A percentile compares a stretch with the other conserved stretches of the same genome.
These are phyloP conservation scores for Herpetospermum pedunculosum DNA, from an alignment of 306 rosid genomes.

Conservation along the genomic window DNA sequence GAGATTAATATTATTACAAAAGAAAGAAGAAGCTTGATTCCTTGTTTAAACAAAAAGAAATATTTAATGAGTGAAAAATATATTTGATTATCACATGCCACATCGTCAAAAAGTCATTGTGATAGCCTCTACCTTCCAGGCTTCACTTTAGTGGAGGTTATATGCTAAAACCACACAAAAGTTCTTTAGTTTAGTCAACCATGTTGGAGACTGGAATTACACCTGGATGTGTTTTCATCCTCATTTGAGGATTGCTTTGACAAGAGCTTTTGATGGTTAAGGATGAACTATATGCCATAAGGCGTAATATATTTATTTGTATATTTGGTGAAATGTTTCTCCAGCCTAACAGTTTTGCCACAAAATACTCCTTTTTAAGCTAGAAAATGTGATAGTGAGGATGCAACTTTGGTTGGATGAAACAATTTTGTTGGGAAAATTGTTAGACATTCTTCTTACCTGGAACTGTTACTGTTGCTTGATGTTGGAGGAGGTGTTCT, in stretches of 20 bases:
- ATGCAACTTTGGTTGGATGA: background rate
- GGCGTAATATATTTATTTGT: background rate
- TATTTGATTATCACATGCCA: background rate
- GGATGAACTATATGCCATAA: background rate
- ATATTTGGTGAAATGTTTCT: background rate
- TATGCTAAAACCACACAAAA: background rate
- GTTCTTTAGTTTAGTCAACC: background rate
- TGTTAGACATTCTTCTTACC: background rate
- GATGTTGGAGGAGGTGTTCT: background rate
- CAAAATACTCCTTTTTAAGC: background rate
- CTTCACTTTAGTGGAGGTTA: background rate
- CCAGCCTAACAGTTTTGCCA: background rate
- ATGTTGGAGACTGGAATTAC: background rate
- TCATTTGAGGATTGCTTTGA: background rate
- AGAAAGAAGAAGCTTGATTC: background rate
- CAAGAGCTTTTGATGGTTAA: background rate
- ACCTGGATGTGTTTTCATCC: background rate
- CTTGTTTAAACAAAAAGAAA: background rate
- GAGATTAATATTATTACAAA: background rate
- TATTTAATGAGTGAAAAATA: background rate
- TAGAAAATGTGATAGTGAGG: background rate
- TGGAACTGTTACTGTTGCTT: background rate
- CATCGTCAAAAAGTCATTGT: background rate
- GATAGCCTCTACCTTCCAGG: background rate
- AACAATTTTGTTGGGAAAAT: background rate